Conservation (phyloP, 768 basidiomycete species). For the Coprinellus micaceus region DNA sequence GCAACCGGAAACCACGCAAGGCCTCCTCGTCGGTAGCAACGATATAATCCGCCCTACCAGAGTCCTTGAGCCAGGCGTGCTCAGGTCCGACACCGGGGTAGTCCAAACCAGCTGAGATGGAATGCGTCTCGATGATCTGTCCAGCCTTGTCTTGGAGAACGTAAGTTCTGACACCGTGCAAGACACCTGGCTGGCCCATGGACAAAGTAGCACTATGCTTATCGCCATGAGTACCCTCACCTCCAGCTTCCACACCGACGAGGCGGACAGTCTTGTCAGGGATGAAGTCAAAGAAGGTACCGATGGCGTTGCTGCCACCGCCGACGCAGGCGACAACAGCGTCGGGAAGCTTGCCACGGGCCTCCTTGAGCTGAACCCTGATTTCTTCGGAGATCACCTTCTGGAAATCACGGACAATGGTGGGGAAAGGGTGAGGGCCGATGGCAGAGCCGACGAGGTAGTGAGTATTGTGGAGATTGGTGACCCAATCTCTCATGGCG, state of each 20-base stretch:
- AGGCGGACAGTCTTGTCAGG: conserved; percentile 79
- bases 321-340: conserved; percentile 96
- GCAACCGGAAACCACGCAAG: conserved; percentile 84
- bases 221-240: conserved; percentile 86
- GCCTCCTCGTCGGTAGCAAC: conserved; percentile 93
- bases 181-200: conserved; percentile 87
- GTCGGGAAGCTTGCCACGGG: conserved; percentile 84
- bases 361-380: conserved; percentile 74
- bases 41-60: conserved; percentile 88
- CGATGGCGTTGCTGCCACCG: conserved; percentile 96
- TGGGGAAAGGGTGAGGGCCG: conserved; percentile 98
- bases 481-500: conserved; percentile 98
- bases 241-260: conserved; percentile 95
- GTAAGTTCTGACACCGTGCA: conserved; percentile 96
- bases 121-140: conserved; percentile 96
- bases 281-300: conserved; percentile 97
- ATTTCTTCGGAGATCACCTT: conserved; percentile 93
- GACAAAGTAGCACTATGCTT: conserved; percentile 91
- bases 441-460: conserved; percentile 97
- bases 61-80: conserved; percentile 96
- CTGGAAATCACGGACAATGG: conserved; percentile 98
- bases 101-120: conserved; percentile 92
- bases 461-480: conserved; percentile 89
- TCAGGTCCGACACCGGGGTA: conserved; percentile 98
- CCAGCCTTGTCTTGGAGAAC: conserved; percentile 85